phyloP scores from a whole-genome alignment of 2,329 filamentous ascomycete genomes.

The Xylariales sp. region DNA sequence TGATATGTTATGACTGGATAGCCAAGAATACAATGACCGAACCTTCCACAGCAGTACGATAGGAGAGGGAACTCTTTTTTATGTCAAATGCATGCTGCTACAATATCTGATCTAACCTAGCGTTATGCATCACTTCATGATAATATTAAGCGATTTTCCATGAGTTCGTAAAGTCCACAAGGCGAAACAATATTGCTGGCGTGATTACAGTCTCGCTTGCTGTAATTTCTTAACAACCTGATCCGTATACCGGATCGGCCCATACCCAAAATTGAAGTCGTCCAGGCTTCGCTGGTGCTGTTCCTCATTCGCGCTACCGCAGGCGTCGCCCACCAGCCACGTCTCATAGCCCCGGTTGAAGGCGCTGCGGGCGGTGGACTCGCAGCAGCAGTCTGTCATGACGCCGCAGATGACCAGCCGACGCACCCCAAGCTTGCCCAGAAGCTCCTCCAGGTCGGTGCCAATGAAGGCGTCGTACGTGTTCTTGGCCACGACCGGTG shows the following conservation, averaged over 20 bases:
- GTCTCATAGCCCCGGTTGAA: conserved; percentile 36
- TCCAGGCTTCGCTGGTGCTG: conserved; percentile 27
- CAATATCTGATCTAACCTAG: no score
- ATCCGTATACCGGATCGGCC: conserved; percentile 8
- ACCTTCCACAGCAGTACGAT: no score
- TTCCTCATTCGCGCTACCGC: conserved; percentile 25
- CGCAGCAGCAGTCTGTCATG: conserved; percentile 37
- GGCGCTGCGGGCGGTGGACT: conserved; percentile 30
- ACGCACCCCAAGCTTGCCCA: conserved; percentile 21
- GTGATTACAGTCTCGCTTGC: no score
- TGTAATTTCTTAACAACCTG: background rate
- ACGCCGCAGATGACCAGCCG: conserved; percentile 33
- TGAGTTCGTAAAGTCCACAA: no score
- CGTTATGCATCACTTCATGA: no score
- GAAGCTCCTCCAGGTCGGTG: conserved; percentile 21
- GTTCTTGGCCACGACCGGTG: conserved; percentile 28
- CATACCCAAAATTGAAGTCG: conserved; percentile 29
- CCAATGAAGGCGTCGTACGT: conserved; percentile 35
- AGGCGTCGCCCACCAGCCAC: conserved; percentile 33
- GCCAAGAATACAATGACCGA: no score
- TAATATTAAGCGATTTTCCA: no score
- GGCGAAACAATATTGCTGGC: no score
- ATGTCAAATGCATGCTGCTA: no score
- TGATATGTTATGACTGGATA: no score
- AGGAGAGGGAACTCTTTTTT: no score